Evolutionary conservation across 805 yeast genomes (phyloP).

Genomic region (Alloascoidea hylecoeti): DNA sequence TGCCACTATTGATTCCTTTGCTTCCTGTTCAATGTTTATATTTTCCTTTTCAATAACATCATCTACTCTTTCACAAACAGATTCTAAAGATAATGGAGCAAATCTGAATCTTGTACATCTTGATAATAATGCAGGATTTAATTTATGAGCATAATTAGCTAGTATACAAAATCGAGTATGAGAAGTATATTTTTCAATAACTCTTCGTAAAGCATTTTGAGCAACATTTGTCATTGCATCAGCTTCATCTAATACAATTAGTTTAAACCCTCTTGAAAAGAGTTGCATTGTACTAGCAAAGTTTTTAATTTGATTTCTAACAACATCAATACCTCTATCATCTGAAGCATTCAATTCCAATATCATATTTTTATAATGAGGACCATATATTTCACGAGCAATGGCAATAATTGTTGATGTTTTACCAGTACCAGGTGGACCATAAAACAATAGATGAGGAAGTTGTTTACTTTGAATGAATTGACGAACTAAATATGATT

Average conservation of each 20-base stretch:
- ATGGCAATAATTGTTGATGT: conserved; percentile 81
- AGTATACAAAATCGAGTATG: conserved; percentile 92
- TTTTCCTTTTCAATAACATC: conserved; percentile 60
- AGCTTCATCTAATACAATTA: conserved; percentile 90
- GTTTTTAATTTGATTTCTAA: conserved; percentile 92
- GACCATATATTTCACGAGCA: conserved; percentile 80
- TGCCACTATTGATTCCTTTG: conserved; percentile 48
- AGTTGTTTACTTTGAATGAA: conserved; percentile 73
- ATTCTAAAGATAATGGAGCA: conserved; percentile 57
- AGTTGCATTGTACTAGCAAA: conserved; percentile 95
- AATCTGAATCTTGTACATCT: conserved; percentile 94
- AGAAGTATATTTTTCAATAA: conserved; percentile 85
- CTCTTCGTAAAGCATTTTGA: conserved; percentile 69
- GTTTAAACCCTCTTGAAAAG: conserved; percentile 71
- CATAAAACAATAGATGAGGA: conserved; percentile 89
- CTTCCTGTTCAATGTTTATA: conserved; percentile 41
- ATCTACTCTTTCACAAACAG: conserved; percentile 54
- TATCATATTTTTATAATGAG: conserved; percentile 73
- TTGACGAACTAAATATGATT: conserved; percentile 33
- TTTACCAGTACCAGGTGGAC: conserved; percentile 93
- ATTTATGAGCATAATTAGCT: conserved; percentile 91
- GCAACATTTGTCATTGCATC: conserved; percentile 89
- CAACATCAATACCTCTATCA: conserved; percentile 96
- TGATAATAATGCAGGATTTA: conserved; percentile 88
- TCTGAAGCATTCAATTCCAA: conserved; percentile 92